These are phyloP conservation scores for Stentor coeruleus DNA, from an alignment of 73 alveolate genomes.

Conservation along the genomic window DNA sequence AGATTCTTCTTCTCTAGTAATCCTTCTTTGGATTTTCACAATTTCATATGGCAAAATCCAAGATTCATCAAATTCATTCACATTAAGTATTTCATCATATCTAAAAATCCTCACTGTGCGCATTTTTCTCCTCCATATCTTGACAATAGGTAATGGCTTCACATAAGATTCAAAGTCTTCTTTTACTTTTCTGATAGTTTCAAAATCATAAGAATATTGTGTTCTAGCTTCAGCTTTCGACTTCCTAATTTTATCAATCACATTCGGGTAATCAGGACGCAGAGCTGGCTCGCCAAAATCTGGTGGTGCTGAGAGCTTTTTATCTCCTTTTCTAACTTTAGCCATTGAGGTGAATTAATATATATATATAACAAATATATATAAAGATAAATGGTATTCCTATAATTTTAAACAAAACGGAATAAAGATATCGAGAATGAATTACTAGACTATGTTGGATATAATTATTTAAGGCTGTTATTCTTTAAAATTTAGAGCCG, in stretches of 20 bases:
- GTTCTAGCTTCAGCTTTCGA: not conserved
- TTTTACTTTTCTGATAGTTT: not conserved
- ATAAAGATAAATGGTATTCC: too few species aligned
- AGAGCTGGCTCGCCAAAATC: not conserved
- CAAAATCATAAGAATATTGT: not conserved
- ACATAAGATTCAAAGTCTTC: conserved; percentile 6
- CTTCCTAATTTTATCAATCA: not conserved
- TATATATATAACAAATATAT: too few species aligned
- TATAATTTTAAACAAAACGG: too few species aligned
- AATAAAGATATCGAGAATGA: too few species aligned
- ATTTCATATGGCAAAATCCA: not conserved
- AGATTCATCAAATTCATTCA: not conserved
- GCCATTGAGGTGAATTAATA: too few species aligned
- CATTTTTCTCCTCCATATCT: not conserved
- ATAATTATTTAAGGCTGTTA: too few species aligned
- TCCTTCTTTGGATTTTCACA: not conserved
- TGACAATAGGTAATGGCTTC: not conserved
- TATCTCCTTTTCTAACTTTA: not conserved
- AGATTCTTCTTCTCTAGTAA: not conserved
- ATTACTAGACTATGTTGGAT: too few species aligned
- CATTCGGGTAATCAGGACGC: not conserved
- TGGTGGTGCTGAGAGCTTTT: not conserved
- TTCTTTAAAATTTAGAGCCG: too few species aligned
- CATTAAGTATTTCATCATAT: not conserved
- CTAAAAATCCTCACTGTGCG: not conserved